These are phyloP conservation scores for Suhomyces sp. DNA, from an alignment of 805 yeast genomes.

Conservation along the genomic window DNA sequence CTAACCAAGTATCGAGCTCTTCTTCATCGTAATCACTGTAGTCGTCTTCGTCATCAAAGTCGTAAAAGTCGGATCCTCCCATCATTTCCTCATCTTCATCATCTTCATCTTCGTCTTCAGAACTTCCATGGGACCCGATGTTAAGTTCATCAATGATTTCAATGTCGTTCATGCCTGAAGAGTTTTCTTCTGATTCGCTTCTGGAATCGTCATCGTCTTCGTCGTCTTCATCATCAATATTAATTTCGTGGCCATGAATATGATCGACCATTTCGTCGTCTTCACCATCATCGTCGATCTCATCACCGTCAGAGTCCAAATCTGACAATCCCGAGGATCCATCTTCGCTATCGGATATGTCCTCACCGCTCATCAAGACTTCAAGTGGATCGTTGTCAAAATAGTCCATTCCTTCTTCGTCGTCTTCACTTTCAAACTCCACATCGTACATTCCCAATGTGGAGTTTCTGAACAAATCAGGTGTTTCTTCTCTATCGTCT, in stretches of 20 bases:
- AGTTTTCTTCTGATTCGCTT: not conserved
- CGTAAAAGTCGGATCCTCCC: slow-evolving; percentile 10
- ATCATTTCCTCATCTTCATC: slow-evolving; percentile 5
- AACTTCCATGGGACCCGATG: slow-evolving; percentile 27
- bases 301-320: slow-evolving; percentile 25
- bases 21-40: slow-evolving; percentile 34
- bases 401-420: slow-evolving; percentile 48
- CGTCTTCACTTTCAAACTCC: slow-evolving; percentile 61
- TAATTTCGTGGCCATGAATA: slow-evolving; percentile 12
- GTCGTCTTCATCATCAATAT: slow-evolving; percentile 38
- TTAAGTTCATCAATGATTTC: slow-evolving; percentile 36
- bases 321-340: slow-evolving; percentile 23
- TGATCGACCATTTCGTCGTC: slow-evolving; percentile 9
- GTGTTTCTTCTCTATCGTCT: slow-evolving; percentile 69
- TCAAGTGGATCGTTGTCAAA: slow-evolving; percentile 34
- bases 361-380: slow-evolving; percentile 39
- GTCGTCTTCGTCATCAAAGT: slow-evolving; percentile 23
- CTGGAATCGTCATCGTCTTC: slow-evolving; percentile 23
- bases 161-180: slow-evolving; percentile 22
- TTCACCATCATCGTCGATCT: slow-evolving; percentile 5
- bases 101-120: slow-evolving; percentile 25
- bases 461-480: slow-evolving; percentile 82
- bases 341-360: slow-evolving; percentile 23
- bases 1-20: slow-evolving; percentile 41
- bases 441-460: slow-evolving; percentile 93